Evolutionary conservation across 208 protist genomes (phyloP).

Genomic region (Trypanosoma mega): DNA sequence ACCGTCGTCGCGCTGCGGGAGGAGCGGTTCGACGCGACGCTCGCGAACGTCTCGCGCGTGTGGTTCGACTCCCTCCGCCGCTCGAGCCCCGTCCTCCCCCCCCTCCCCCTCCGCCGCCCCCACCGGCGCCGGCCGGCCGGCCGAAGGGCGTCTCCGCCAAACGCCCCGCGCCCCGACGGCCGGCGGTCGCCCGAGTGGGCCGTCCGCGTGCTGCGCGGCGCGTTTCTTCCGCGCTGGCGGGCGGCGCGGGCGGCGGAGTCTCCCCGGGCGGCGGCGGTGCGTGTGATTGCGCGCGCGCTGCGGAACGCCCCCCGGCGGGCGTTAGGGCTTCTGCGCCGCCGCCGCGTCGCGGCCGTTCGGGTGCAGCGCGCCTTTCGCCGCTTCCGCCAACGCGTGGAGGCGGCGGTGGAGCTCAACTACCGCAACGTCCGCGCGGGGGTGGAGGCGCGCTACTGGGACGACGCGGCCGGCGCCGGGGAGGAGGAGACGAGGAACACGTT

Average conservation of each 20-base stretch:
- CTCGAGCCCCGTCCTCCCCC: too few species aligned
- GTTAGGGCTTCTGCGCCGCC: not conserved
- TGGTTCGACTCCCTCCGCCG: too few species aligned
- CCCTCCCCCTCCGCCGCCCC: too few species aligned
- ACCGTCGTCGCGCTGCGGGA: too few species aligned
- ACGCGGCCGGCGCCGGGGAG: slow-evolving; percentile 34
- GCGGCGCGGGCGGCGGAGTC: too few species aligned
- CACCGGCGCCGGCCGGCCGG: too few species aligned
- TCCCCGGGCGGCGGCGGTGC: slow-evolving; percentile 5
- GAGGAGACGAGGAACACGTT: slow-evolving; percentile 29
- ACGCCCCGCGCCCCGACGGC: too few species aligned
- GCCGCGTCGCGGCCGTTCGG: slow-evolving; percentile 17
- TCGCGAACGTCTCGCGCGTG: too few species aligned
- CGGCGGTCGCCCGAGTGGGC: too few species aligned
- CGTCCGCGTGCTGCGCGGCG: not conserved
- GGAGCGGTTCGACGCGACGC: too few species aligned
- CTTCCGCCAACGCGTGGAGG: slow-evolving; percentile 34
- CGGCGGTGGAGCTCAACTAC: slow-evolving; percentile 60
- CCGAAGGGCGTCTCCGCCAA: not conserved
- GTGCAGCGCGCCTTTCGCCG: slow-evolving; percentile 53
- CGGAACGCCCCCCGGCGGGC: not conserved
- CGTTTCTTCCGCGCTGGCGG: slow-evolving; percentile 21
- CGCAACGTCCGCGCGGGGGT: slow-evolving; percentile 40
- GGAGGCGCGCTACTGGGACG: slow-evolving; percentile 54
- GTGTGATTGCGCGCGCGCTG: slow-evolving; percentile 19